phyloP scores from a whole-genome alignment of 2,329 filamentous ascomycete genomes.

The Harringtonia lauricola region DNA sequence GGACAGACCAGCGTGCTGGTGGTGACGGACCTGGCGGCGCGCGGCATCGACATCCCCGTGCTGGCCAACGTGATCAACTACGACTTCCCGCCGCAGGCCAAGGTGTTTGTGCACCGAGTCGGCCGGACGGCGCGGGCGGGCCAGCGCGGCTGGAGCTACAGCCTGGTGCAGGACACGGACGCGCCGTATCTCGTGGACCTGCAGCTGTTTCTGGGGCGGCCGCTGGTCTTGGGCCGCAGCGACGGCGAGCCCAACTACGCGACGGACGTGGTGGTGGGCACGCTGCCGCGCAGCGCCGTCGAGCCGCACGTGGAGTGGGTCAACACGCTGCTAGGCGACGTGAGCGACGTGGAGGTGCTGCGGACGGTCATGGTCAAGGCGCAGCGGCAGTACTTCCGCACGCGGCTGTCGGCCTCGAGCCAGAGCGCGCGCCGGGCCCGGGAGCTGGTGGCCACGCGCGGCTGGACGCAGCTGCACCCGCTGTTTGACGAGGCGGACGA shows the following conservation, averaged over 20 bases:
- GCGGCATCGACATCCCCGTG: constrained; percentile 95
- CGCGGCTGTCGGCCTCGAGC: constrained; percentile 77
- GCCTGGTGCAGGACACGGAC: constrained; percentile 77
- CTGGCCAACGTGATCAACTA: constrained; percentile 98
- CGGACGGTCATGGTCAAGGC: constrained; percentile 71
- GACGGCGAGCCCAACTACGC: constrained; percentile 47
- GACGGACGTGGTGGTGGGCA: constrained; percentile 74
- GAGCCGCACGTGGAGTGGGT: constrained; percentile 74
- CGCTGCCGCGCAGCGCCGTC: constrained; percentile 60
- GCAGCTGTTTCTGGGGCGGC: constrained; percentile 86
- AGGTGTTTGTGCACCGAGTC: constrained; percentile 93
- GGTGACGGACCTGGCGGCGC: constrained; percentile 89
- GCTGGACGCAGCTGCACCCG: constrained; percentile 65
- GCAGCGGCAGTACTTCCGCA: constrained; percentile 85
- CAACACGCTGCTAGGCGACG: constrained; percentile 64
- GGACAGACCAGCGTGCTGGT: constrained; percentile 85
- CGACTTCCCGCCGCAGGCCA: constrained; percentile 92
- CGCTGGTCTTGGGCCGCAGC: constrained; percentile 63
- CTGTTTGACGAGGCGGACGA: constrained; percentile 55
- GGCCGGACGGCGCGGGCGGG: constrained; percentile 93
- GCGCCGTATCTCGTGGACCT: constrained; percentile 87
- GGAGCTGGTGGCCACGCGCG: constrained; percentile 57
- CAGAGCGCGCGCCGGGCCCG: constrained; percentile 86
- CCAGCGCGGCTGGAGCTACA: constrained; percentile 89
- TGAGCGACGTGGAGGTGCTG: constrained; percentile 60